These are phyloP conservation scores for Aspergillus sp. DNA, from an alignment of 2,329 filamentous ascomycete species.

Conservation along the genomic window DNA sequence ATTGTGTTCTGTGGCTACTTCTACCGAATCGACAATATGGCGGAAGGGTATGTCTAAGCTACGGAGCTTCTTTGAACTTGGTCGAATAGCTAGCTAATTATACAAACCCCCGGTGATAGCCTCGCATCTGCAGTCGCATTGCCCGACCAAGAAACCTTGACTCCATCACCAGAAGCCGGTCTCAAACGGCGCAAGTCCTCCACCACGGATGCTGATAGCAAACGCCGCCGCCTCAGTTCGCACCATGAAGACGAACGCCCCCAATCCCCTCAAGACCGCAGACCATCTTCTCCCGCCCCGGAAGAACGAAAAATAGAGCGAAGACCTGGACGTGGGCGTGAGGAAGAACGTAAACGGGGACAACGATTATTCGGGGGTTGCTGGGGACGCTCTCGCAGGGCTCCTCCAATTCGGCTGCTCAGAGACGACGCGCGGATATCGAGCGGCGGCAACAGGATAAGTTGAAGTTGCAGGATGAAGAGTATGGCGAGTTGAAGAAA, in stretches of 20 bases:
- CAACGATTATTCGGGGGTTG: constrained; percentile 81
- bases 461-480: constrained; percentile 69
- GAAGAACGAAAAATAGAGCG: constrained; percentile 11
- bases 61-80: neutral
- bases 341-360: constrained; percentile 79
- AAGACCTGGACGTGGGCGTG: constrained; percentile 37
- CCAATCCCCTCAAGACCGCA: constrained; percentile 14
- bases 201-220: constrained; percentile 42
- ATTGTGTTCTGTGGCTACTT: neutral
- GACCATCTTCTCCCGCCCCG: constrained; percentile 18
- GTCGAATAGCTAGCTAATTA: constrained; percentile 2
- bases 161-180: constrained; percentile 26
- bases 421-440: constrained; percentile 71
- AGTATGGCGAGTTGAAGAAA: constrained; percentile 63
- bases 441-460: constrained; percentile 77
- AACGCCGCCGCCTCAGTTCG: constrained; percentile 48
- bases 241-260: constrained; percentile 20
- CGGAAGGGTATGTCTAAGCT: constrained; percentile 17
- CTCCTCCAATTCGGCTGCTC: constrained; percentile 52
- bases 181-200: constrained; percentile 54
- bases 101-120: constrained; percentile 18
- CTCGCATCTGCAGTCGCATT: constrained; percentile 53
- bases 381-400: constrained; percentile 74
- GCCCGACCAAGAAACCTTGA: constrained; percentile 37
- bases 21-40: constrained; percentile 8